These are phyloP conservation scores for Colletotrichum gloeosporioides DNA, from an alignment of 2,329 filamentous ascomycete genomes.

Conservation along the genomic window DNA sequence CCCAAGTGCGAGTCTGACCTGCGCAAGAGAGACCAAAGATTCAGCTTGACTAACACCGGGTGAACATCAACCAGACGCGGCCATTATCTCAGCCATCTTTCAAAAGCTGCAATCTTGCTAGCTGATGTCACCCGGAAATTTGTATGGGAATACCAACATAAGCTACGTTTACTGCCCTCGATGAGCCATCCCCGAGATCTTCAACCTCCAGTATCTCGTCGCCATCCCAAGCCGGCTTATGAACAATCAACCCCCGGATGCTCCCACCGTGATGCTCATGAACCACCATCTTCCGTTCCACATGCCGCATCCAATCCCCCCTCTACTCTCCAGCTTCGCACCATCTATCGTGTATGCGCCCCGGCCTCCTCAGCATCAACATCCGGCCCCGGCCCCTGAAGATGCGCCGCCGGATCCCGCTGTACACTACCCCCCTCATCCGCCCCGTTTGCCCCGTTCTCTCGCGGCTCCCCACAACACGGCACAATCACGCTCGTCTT, in stretches of 20 bases:
- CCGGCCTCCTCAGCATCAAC: constrained; percentile 26
- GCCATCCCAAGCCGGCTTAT: not conserved
- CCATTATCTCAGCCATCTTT: too few species aligned
- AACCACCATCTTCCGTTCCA: too few species aligned
- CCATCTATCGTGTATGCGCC: constrained; percentile 13
- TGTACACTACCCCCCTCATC: constrained; percentile 27
- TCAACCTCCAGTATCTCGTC: not conserved
- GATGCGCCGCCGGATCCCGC: constrained; percentile 33
- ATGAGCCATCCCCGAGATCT: not conserved
- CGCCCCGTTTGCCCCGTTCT: not conserved
- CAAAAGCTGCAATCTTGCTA: too few species aligned
- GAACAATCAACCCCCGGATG: not conserved
- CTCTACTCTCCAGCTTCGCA: not conserved
- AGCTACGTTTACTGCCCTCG: not conserved
- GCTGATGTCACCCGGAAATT: too few species aligned
- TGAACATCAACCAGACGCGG: not conserved
- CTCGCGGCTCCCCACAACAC: constrained; percentile 29
- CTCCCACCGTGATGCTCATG: too few species aligned
- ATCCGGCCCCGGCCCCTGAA: constrained; percentile 35
- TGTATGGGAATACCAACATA: too few species aligned
- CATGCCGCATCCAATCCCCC: too few species aligned
- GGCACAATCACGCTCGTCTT: constrained; percentile 46
- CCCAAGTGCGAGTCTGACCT: not conserved
- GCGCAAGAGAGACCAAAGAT: not conserved
- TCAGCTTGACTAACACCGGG: not conserved